Base-by-base conservation (phyloP, 768 basidiomycete genomes). In the Rhizopogon vulgaris region DNA sequence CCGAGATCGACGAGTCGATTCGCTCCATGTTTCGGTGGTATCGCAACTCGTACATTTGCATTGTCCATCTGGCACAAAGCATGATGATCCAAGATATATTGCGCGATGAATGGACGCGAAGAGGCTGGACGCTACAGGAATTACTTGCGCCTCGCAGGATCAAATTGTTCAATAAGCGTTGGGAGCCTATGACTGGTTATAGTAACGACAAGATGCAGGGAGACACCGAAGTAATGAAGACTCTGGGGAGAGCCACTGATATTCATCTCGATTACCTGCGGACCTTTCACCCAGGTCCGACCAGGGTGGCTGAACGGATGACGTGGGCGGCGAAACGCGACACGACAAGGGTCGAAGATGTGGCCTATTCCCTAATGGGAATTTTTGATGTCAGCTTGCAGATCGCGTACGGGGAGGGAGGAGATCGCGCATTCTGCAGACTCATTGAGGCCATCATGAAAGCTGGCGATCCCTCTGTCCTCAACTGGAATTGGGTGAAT, bases 361-460 rank as follows among this genome's bases (percentile, higher is more conserved):
- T 28, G 12, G 54, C 56, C 18, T 60, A 60, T 32, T 58, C 52
- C 3, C 36, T 60, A 6, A 40, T 60, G 41, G 56, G 51, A 7
- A 30, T 60, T 6, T 55, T 60, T 30, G 40, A 52, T 15, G 54
- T 55, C 32, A 45, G 46, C 30, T 17, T 60, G 25, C 41, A 53
- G 5, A 53, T 58, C n/a, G 41, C 43, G 10, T 60, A 60, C 38
- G 59, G 59, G 22, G 56, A 56, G 39, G 59, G 59, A n/a, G 37
- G 17, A 38, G 46, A 53, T 17, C 48, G 17, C 1, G 52, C 52
- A 12, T 53, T 53, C 27, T 47, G 22, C 18, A 48, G 52, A 5
- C 52, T 53, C 18, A 37, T 48, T 4, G 11, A 48, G 18, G 47
- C 47, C 15, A 38, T 53, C 10, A 38, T 53, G 14, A 47, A 40